phyloP scores from a whole-genome alignment of 345 rosid species.

The Zanthoxylum bungeanum region DNA sequence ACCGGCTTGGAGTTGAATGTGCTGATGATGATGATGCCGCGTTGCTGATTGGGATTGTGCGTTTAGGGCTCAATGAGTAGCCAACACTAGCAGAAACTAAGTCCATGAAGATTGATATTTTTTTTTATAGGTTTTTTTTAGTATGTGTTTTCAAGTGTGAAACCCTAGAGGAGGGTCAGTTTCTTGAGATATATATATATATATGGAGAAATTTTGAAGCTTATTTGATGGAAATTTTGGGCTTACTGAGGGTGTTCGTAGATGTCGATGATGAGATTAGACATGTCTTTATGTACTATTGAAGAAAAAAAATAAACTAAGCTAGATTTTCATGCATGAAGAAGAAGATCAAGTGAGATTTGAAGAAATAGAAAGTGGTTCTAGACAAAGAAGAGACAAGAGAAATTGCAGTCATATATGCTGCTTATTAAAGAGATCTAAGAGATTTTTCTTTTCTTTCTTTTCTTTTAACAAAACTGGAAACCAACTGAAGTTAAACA shows the following conservation, averaged over 20 bases:
- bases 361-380: neutral
- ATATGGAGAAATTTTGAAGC: too few relatives aligned
- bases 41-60: conserved; percentile 9
- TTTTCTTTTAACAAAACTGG: conserved; percentile 56
- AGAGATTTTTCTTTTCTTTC: neutral
- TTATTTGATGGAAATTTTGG: too few relatives aligned
- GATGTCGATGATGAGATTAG: neutral
- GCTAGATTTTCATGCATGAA: conserved; percentile 31
- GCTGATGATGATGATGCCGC: too few relatives aligned
- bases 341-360: neutral
- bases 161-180: neutral
- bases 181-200: too few relatives aligned
- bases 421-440: neutral
- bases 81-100: conserved; percentile 40
- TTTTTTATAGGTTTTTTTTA: neutral
- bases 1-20: conserved; percentile 63
- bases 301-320: neutral
- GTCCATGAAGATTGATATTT: conserved; percentile 40
- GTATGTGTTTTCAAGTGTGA: neutral
- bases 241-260: neutral
- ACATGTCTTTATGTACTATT: neutral
- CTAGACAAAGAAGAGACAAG: neutral
- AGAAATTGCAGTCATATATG: neutral
- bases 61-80: neutral
- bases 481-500: conserved; percentile 37